Conservation (phyloP, 2,329 filamentous ascomycete genomes). For the Pseudogymnoascus sp. region DNA sequence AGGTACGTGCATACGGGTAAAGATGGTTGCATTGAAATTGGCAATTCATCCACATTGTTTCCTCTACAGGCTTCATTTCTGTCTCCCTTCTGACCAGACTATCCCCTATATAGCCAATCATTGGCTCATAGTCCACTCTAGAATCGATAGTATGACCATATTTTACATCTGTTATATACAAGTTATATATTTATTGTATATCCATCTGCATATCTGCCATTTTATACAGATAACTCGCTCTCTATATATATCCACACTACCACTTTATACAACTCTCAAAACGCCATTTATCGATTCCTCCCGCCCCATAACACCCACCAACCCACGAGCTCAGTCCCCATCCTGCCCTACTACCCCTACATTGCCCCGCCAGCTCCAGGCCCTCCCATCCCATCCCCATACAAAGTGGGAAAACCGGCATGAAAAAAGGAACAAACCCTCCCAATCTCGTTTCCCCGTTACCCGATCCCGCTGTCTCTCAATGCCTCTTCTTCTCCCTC, state of each 20-base stretch:
- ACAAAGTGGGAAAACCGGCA: not conserved
- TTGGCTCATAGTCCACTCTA: not conserved
- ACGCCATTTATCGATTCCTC: slow-evolving; percentile 5
- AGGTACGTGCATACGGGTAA: not conserved
- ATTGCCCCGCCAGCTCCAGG: not conserved
- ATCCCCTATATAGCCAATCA: not conserved
- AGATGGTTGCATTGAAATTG: not conserved
- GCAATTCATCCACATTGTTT: not conserved
- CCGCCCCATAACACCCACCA: not conserved
- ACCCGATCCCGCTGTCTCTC: not conserved
- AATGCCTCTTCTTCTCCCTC: not conserved
- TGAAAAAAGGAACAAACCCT: not conserved
- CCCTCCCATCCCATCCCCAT: no score
- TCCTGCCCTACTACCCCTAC: not conserved
- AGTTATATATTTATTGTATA: not conserved
- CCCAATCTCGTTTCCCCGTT: not conserved
- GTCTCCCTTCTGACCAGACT: not conserved
- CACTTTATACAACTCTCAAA: not conserved
- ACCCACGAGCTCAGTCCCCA: not conserved
- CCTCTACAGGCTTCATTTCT: no score
- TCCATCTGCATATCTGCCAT: not conserved
- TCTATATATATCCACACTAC: not conserved
- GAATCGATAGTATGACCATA: not conserved
- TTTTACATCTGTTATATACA: not conserved
- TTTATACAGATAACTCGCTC: not conserved